Percentiles rank a stretch among this genome's conserved stretches.
Evolutionary conservation across 2,329 filamentous ascomycete species (phyloP).

Genomic region (Atkinsonella texensis): DNA sequence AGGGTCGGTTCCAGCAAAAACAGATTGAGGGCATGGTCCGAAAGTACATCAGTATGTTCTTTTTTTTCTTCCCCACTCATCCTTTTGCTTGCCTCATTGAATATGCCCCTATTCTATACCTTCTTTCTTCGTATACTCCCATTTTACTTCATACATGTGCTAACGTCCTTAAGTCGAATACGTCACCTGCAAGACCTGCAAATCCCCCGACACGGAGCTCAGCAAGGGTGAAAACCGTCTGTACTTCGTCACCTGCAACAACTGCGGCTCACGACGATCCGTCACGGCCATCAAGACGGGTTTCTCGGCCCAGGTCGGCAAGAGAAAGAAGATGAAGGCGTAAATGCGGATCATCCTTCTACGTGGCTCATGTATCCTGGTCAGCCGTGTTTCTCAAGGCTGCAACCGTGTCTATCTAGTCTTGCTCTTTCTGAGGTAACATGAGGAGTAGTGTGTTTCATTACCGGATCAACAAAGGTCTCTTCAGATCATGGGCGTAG

Average conservation of each 20-base stretch:
- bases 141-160: not conserved
- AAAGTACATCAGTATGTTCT: conserved; percentile 75
- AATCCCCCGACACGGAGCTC: conserved; percentile 86
- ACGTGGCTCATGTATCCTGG: not conserved
- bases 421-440: not conserved
- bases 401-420: not conserved
- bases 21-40: conserved; percentile 95
- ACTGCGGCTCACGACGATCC: conserved; percentile 68
- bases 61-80: not conserved
- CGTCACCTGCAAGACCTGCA: conserved; percentile 97
- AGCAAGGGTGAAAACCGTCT: conserved; percentile 99
- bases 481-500: not conserved
- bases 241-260: conserved; percentile 95
- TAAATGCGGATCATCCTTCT: conserved; percentile 31
- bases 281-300: conserved; percentile 99
- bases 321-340: conserved; percentile 88
- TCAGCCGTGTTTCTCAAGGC: not conserved
- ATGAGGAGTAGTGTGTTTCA: not conserved
- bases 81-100: no score
- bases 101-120: not conserved
- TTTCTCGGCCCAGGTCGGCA: conserved; percentile 99
- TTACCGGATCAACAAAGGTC: no score
- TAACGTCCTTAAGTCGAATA: conserved; percentile 60
- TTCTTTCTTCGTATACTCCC: not conserved
- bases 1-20: conserved; percentile 99